Percentiles rank a stretch among this genome's conserved stretches.
phyloP scores from a whole-genome alignment of 2,329 filamentous ascomycete species.

The Coleophoma cylindrospora region DNA sequence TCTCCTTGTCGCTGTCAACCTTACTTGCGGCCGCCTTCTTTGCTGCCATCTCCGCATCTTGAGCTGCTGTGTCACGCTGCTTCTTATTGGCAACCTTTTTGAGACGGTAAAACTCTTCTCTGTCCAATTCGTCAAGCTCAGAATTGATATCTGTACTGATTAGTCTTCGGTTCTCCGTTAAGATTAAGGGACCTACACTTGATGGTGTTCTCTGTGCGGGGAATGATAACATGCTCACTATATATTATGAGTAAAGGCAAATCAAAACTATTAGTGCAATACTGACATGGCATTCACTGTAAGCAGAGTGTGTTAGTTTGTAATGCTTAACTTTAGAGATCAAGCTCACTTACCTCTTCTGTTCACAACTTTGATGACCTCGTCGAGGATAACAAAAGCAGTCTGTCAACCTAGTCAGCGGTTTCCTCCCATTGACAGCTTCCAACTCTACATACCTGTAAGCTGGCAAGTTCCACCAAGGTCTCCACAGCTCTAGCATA shows the following conservation, averaged over 20 bases:
- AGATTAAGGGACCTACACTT: conserved; percentile 59
- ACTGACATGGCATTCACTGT: conserved; percentile 86
- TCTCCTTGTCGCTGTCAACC: conserved; percentile 30
- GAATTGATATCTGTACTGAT: conserved; percentile 79
- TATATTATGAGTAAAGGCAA: conserved; percentile 8
- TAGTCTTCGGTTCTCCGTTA: conserved; percentile 7
- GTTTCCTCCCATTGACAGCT: neutral
- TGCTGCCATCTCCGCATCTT: conserved; percentile 71
- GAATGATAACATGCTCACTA: conserved; percentile 92
- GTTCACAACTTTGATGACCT: conserved; percentile 99
- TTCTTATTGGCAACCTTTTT: conserved; percentile 93
- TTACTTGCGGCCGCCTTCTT: conserved; percentile 52
- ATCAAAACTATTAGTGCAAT: neutral
- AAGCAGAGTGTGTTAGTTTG: neutral
- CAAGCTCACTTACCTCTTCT: conserved; percentile 62
- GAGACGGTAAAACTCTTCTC: conserved; percentile 95
- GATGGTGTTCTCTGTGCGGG: conserved; percentile 98
- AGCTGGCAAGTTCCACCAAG: conserved; percentile 86
- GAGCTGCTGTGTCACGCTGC: conserved; percentile 67
- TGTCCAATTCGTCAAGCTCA: conserved; percentile 92
- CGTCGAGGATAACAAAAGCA: conserved; percentile 94
- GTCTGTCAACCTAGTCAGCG: conserved; percentile 46
- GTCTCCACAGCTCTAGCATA: conserved; percentile 96
- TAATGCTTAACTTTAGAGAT: too few species aligned
- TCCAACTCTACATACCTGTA: conserved; percentile 54